Evolutionary conservation across 169 alveolate genomes (phyloP), one percentile per base, ranked within the genome.

Genomic region (Hepatocystis sp.): DNA sequence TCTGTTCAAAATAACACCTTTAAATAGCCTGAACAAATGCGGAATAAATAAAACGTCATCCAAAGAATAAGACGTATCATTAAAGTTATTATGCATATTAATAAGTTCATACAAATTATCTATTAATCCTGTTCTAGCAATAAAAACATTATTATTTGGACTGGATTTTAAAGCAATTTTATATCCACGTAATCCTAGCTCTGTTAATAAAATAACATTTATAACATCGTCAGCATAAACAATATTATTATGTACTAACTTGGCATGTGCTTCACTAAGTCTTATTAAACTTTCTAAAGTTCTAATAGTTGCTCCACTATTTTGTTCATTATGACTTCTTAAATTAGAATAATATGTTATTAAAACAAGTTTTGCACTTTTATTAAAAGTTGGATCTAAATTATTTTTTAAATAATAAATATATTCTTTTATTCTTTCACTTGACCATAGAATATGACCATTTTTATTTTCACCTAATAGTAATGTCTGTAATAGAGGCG

Each of bases 211-310:
- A 21, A 71, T 49, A 13, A 71, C 32, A 44, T 71, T 71, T 7
- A 94, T 91, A 2, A 94, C 96, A 91, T 96, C 98, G 84, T 88
- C 92, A 2, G 91, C 66, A 23, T 76, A 76, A 1, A 94, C 95
- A 1, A 53, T 67, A 34, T 92, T 67, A 66, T 93, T 95, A 42
- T 52, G 65, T 96, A 96, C 89, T 17, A 96, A 90, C 27, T 98
- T 88, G 1, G 99, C 97, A 89, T 96, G 98, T 23, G 99, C 99
- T 92, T 97, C 97, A 61, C 97, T 85, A 27, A 97, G 76, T 58
- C 99, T 88, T 2, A 95, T 93, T 30, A 97, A 85, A 47, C 97
- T 92, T 67, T 97, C 99, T 15, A 97, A 46, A 66, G 94, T 92
- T 61, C 99, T 84, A 5, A 96, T 84, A 7, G 99, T 96, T n/a